phyloP scores from a whole-genome alignment of 495 filamentous ascomycete genomes.

The Neohortaea acidophila region DNA sequence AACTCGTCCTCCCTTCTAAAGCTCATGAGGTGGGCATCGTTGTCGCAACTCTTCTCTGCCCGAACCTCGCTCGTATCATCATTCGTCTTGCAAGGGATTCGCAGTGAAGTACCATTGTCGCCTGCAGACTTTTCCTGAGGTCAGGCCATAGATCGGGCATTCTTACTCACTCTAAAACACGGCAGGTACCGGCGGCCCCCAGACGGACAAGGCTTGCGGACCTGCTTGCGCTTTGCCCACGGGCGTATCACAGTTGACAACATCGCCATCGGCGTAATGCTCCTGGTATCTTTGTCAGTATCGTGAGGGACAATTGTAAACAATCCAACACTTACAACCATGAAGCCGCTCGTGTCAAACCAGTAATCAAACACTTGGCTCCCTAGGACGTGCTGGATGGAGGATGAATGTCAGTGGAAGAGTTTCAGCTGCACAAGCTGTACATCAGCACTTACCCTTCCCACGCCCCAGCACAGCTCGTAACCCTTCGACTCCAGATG shows the following conservation, averaged over 20 bases:
- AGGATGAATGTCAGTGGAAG: neutral
- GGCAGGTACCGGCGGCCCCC: conserved; percentile 9
- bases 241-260: conserved; percentile 15
- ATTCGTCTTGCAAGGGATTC: no score
- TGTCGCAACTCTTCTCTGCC: no score
- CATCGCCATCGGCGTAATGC: conserved; percentile 16
- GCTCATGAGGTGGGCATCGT: no score
- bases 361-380: conserved; percentile 55
- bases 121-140: no score
- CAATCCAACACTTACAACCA: conserved; percentile 1
- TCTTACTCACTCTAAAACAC: neutral
- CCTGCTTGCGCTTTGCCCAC: neutral
- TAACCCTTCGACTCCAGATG: conserved; percentile 48
- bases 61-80: no score
- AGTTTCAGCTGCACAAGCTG: neutral
- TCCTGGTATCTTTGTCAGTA: neutral
- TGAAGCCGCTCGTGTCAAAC: conserved; percentile 19
- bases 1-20: no score
- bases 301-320: neutral
- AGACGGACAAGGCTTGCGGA: conserved; percentile 5
- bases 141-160: no score
- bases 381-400: conserved; percentile 46
- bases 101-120: no score
- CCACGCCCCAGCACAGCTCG: conserved; percentile 51
- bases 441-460: conserved; percentile 44